Base-by-base conservation (phyloP, 139 green algal genomes). In the Ettlia oleoabundans region DNA sequence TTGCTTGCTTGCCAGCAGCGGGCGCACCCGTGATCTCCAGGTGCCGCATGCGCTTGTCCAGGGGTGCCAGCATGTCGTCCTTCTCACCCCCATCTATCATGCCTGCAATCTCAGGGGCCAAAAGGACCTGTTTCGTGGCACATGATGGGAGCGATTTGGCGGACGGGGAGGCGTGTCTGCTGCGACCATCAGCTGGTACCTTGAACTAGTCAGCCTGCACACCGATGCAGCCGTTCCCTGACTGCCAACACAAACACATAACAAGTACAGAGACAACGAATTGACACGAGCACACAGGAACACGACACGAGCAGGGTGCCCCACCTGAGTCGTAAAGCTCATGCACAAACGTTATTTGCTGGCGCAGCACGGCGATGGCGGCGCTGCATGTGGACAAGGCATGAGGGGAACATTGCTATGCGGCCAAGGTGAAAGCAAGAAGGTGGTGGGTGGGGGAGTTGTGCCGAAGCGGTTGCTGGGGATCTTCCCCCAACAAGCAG, bases 311-410 rank as follows among this genome's bases (percentile, higher is more conserved):
- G 47, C 47, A 58, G 47, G 13, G 47, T 3, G 28, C 35, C 81
- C 53, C 61, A 77, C 82, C 89, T 7, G 87, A 82, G 41, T 90
- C 84, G 35, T 82, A 88, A 82, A 96, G 85, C 82, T 94, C 86
- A 41, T 92, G 70, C 18, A 97, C 84, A 81, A 96, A 97, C n/a
- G 81, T 71, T 35, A 87, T 52, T 86, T 97, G 94, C 82, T 95
- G 90, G 22, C 88, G 84, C 43, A 98, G 91, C 73, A 98, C 77
- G 13, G 92, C 92, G 77, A 96, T 94, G 64, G 90, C 88, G 8
- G 91, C 92, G 3, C 95, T 80, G 73, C 73, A 68, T 35, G 32
- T 6, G 19, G 71, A 15, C 32, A 32, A 19, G 15, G 71, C 3
- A 2, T 62, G 69, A 19, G 0, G 26, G n/a, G n/a, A n/a, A n/a